A percentile compares a stretch with the other conserved stretches of the same genome.
Conservation (phyloP, 163 green algal species). For the Volvox carteri region DNA sequence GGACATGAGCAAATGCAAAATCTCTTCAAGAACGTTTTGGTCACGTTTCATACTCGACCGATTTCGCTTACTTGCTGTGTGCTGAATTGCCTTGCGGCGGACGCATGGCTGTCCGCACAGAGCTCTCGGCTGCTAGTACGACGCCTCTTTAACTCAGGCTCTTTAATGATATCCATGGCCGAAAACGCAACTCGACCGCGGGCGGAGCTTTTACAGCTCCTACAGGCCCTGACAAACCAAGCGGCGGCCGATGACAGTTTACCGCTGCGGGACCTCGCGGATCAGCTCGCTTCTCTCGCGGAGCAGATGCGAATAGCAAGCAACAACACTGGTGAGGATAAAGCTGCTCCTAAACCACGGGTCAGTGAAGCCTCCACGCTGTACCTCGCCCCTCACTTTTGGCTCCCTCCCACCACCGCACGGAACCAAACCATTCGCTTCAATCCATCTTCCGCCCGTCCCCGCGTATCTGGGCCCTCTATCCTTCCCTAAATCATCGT, state of each 20-base stretch:
- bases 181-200: background rate
- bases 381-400: background rate
- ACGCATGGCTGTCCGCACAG: background rate
- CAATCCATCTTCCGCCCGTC: background rate
- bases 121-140: background rate
- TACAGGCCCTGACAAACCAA: constrained; percentile 1
- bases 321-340: background rate
- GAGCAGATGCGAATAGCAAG: background rate
- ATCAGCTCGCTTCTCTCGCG: background rate
- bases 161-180: background rate
- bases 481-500: too few relatives aligned
- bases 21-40: too few relatives aligned
- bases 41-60: too few relatives aligned
- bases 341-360: background rate
- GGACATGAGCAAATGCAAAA: too few relatives aligned
- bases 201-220: constrained; percentile 2
- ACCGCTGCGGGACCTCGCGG: background rate
- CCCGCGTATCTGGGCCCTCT: background rate
- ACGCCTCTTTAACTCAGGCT: background rate
- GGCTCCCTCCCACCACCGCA: background rate
- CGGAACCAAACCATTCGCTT: background rate
- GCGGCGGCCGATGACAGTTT: background rate
- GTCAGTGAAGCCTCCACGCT: background rate
- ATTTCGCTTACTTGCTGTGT: too few relatives aligned
- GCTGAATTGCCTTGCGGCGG: constrained; percentile 22